Evolutionary conservation across 1,284 basidiomycete genomes (phyloP), one percentile per base, ranked within the genome.

Genomic region (Boletus austroedulis): DNA sequence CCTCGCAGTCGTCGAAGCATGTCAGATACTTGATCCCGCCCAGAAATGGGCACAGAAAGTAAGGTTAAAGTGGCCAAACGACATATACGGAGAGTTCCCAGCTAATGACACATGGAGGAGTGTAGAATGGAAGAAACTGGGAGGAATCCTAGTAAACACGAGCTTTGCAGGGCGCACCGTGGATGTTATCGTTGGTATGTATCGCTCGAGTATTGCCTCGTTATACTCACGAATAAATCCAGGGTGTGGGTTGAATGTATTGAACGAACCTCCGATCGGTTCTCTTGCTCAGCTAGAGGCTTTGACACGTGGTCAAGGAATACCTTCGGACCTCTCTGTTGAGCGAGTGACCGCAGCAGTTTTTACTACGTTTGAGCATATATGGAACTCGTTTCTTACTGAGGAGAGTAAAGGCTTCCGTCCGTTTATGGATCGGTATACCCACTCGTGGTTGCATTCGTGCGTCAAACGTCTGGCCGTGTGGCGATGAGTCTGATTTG

Each of bases 51-150:
- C 86, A 1, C 76, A 79, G 15, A 79, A 78, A 6, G 82, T 96
- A 6, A 82, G 86, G 49, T 79, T 99, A 55, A 99, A 99, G 75
- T 99, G 97, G 97, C 96, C 96, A 14, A 99, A 99, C 69, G 96
- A 99, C 69, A 78, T 99, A 9, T 99, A 98, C 68, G 89, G 86
- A 3, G 80, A 84, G 38, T 73, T 84, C 14, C 78, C 77, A 2
- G 77, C 77, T 10, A 78, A 76, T 8, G 77, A 75, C 9, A 70
- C 72, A 3, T 71, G 79, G 62, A 81, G 78, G 17, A 49, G 45
- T 0, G 41, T 47, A 23, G 72, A 70, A 40, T 23, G 53, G 65
- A 87, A 78, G 69, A 98, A 98, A 74, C 76, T 97, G 34, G 94
- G 92, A 0, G 96, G 97, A 0, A 90, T 98, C 26, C 78, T 99